These are phyloP conservation scores for Globisporangium echinulatum DNA, from an alignment of 352 stramenopile genomes.

Conservation along the genomic window DNA sequence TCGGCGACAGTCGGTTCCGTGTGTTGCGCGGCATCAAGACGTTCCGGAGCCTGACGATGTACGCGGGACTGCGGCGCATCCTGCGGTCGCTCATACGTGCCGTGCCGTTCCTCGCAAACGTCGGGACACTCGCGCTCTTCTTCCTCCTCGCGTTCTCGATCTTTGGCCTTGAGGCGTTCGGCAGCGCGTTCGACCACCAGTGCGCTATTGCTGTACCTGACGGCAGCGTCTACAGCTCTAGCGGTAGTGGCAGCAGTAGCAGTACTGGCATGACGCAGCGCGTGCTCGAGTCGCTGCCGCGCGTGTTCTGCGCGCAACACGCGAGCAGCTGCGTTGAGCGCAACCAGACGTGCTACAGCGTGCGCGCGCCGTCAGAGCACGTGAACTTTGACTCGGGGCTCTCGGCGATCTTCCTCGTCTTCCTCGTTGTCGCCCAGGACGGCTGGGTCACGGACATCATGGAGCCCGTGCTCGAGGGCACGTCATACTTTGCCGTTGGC, in stretches of 20 bases:
- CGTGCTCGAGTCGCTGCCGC: constrained; percentile 31
- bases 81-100: constrained; percentile 54
- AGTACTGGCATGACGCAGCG: background rate
- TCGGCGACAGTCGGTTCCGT: constrained; percentile 28
- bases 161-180: constrained; percentile 67
- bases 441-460: constrained; percentile 78
- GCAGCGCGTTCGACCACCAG: constrained; percentile 41
- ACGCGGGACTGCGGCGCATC: constrained; percentile 59
- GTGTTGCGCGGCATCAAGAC: constrained; percentile 66
- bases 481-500: constrained; percentile 38
- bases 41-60: constrained; percentile 53
- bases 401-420: constrained; percentile 67
- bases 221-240: background rate
- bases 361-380: constrained; percentile 32
- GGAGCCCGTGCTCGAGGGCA: constrained; percentile 62
- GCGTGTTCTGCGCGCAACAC: constrained; percentile 35
- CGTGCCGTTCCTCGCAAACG: constrained; percentile 71
- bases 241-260: background rate
- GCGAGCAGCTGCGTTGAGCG: constrained; percentile 33
- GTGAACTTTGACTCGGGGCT: constrained; percentile 74
- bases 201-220: constrained; percentile 20
- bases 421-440: constrained; percentile 72
- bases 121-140: constrained; percentile 64
- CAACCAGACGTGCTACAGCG: constrained; percentile 25
- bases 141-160: constrained; percentile 75